Evolutionary conservation across 371 early-diverging fungal genomes (phyloP).

Genomic region (Mortierella sp.): DNA sequence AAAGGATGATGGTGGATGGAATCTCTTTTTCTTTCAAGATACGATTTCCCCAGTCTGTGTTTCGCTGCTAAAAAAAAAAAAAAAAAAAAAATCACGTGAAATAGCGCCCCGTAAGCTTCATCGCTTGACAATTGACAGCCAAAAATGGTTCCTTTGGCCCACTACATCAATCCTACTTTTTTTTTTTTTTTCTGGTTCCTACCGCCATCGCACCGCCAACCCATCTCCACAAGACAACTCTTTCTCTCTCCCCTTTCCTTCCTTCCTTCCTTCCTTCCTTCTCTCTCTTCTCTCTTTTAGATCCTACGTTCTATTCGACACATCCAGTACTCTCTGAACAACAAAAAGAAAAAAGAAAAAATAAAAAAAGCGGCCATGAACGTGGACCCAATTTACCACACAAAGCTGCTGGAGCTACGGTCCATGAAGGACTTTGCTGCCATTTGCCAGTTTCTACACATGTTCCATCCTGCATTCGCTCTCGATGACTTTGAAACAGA

Average conservation of each 20-base stretch:
- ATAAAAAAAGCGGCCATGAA: slow-evolving; percentile 32
- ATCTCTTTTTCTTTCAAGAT: background rate
- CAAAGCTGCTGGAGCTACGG: slow-evolving; percentile 57
- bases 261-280: background rate
- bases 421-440: slow-evolving; percentile 66
- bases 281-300: background rate
- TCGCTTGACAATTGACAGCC: no score
- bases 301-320: background rate
- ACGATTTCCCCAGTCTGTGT: no score
- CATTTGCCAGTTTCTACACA: slow-evolving; percentile 64
- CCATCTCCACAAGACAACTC: background rate
- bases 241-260: background rate
- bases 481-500: slow-evolving; percentile 63
- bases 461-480: slow-evolving; percentile 61
- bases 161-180: no score
- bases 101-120: background rate
- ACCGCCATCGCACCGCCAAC: background rate
- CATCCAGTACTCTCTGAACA: background rate
- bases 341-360: background rate
- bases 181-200: no score
- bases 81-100: background rate
- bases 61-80: no score
- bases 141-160: background rate
- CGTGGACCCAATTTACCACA: slow-evolving; percentile 41
- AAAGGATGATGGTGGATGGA: slow-evolving; percentile 16